Conservation (phyloP, 2,329 filamentous ascomycete species). For the Lanzia echinophila region DNA sequence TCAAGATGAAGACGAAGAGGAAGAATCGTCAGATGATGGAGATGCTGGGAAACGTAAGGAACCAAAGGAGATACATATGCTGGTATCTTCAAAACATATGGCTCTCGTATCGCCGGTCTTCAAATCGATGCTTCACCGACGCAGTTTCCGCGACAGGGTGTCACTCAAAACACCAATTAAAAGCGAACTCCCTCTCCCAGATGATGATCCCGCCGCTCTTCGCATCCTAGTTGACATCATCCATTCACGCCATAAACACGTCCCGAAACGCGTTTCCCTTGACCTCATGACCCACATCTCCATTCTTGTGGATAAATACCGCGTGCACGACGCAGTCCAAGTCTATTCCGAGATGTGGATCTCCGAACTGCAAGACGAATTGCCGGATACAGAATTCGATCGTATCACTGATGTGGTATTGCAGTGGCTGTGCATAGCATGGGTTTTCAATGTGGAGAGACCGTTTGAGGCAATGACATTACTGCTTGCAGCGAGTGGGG, state of each 20-base stretch:
- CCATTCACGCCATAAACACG: conserved; percentile 19
- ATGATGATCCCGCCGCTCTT: conserved; percentile 31
- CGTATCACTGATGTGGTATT: background rate
- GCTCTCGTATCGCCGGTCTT: conserved; percentile 25
- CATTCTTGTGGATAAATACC: conserved; percentile 26
- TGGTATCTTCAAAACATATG: conserved; percentile 21
- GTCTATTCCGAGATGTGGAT: conserved; percentile 11
- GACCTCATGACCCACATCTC: conserved; percentile 25
- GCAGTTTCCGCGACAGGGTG: conserved; percentile 20
- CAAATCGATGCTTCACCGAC: conserved; percentile 22
- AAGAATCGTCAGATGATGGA: background rate
- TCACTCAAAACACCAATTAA: conserved; percentile 9
- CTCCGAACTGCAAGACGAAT: background rate
- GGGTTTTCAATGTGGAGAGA: conserved; percentile 1
- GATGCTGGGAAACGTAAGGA: background rate
- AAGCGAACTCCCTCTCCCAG: conserved; percentile 24
- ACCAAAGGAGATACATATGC: conserved; percentile 12
- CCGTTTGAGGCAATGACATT: conserved; percentile 1
- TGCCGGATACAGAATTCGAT: background rate
- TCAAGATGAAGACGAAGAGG: background rate
- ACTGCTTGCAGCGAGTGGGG: background rate
- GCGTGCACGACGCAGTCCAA: conserved; percentile 11
- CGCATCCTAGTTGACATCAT: conserved; percentile 30
- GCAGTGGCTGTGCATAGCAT: conserved; percentile 8
- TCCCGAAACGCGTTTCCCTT: conserved; percentile 25